Evolutionary conservation across 2,329 filamentous ascomycete genomes (phyloP).

Genomic region (Lecanicillium sp.): DNA sequence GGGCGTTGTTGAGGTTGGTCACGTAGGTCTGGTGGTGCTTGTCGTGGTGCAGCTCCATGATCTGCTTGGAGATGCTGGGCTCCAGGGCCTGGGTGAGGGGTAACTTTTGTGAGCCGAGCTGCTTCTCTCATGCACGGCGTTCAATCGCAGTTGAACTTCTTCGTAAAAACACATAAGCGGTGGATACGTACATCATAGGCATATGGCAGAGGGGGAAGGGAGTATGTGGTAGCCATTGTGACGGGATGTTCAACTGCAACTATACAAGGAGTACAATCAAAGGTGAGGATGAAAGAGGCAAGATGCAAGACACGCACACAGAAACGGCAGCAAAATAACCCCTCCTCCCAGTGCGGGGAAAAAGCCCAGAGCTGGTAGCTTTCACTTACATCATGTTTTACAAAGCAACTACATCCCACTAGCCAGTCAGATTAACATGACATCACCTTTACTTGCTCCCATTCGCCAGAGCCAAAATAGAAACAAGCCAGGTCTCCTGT

Average conservation of each 20-base stretch:
- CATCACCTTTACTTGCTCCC: not conserved
- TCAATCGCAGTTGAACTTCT: no score
- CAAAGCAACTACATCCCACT: not conserved
- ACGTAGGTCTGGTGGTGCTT: slow-evolving; percentile 79
- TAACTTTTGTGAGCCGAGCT: no score
- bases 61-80: slow-evolving; percentile 68
- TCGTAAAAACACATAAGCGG: not conserved
- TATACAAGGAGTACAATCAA: no score
- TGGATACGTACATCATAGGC: slow-evolving; percentile 56
- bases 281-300: no score
- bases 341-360: no score
- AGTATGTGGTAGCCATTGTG: slow-evolving; percentile 42
- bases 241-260: not conserved
- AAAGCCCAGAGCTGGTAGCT: no score
- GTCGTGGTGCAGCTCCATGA: slow-evolving; percentile 75
- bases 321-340: no score
- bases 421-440: not conserved
- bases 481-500: not conserved
- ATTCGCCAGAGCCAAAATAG: not conserved
- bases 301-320: no score
- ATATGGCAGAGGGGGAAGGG: slow-evolving; percentile 61
- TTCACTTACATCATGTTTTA: slow-evolving; percentile 7
- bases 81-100: slow-evolving; percentile 63
- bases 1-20: slow-evolving; percentile 64
- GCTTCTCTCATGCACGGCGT: no score